Conservation (phyloP, 2,329 filamentous ascomycete species). For the Rhinocladiella similis region DNA sequence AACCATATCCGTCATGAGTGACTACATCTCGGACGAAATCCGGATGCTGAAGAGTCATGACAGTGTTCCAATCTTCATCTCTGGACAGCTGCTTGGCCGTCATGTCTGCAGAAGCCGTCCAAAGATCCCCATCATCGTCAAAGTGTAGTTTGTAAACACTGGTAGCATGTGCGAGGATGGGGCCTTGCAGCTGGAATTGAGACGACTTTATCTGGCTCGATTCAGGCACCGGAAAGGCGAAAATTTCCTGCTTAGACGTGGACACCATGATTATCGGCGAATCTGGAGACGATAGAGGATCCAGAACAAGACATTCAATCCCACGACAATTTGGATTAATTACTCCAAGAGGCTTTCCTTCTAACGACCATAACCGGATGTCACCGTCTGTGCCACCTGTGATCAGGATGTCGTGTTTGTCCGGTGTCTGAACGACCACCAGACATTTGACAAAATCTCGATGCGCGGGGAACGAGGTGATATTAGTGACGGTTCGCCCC, state of each 20-base stretch:
- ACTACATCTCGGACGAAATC: slow-evolving; percentile 87
- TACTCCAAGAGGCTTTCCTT: slow-evolving; percentile 68
- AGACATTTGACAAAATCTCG: slow-evolving; percentile 86
- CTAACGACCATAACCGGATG: slow-evolving; percentile 79
- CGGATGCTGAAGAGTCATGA: slow-evolving; percentile 74
- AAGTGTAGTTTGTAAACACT: slow-evolving; percentile 82
- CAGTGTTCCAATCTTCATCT: slow-evolving; percentile 65
- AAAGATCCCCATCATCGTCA: slow-evolving; percentile 72
- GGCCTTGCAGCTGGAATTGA: slow-evolving; percentile 53
- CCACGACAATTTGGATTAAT: slow-evolving; percentile 78
- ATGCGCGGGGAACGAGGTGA: slow-evolving; percentile 26
- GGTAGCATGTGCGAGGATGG: slow-evolving; percentile 81
- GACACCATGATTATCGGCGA: slow-evolving; percentile 66
- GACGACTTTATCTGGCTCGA: slow-evolving; percentile 37
- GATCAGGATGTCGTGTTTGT: slow-evolving; percentile 63
- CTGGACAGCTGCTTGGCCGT: slow-evolving; percentile 78
- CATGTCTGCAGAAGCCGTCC: slow-evolving; percentile 92
- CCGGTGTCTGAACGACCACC: slow-evolving; percentile 57
- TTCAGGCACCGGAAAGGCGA: slow-evolving; percentile 55
- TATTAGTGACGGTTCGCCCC: slow-evolving; percentile 60
- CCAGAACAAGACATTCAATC: slow-evolving; percentile 75
- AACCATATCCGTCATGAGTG: slow-evolving; percentile 66
- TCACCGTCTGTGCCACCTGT: slow-evolving; percentile 77
- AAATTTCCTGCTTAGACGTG: slow-evolving; percentile 76
- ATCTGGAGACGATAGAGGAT: slow-evolving; percentile 60